A percentile compares a stretch with the other conserved stretches of the same genome.
phyloP scores from a whole-genome alignment of 2,329 filamentous ascomycete genomes.

The Hypoxylon sp. region DNA sequence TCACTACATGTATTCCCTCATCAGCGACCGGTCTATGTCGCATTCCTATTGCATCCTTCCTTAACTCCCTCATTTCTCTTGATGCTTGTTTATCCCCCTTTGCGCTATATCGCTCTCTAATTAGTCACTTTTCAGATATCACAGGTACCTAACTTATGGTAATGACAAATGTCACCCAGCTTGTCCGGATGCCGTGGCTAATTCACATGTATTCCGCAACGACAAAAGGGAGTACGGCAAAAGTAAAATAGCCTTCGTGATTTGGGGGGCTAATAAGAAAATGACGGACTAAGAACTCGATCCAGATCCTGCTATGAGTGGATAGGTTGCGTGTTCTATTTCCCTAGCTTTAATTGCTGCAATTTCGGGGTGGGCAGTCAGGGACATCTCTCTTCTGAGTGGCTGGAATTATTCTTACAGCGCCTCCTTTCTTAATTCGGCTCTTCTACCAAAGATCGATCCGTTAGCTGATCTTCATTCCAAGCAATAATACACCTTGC shows the following conservation, averaged over 20 bases:
- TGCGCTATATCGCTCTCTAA: not conserved
- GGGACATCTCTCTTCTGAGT: constrained; percentile 30
- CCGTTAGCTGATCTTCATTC: constrained; percentile 39
- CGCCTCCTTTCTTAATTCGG: constrained; percentile 37
- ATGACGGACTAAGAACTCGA: constrained; percentile 22
- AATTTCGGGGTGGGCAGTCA: constrained; percentile 48
- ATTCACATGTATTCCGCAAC: constrained; percentile 12
- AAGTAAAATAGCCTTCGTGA: constrained; percentile 14
- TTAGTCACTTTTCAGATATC: not conserved
- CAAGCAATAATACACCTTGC: constrained; percentile 26
- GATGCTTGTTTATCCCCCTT: not conserved
- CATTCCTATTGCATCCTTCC: not conserved
- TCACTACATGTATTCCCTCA: not conserved
- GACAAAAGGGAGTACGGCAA: not conserved
- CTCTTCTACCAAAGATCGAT: constrained; percentile 32
- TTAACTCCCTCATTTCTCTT: not conserved
- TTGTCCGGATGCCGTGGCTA: constrained; percentile 3
- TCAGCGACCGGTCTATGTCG: constrained; percentile 6
- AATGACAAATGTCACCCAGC: not conserved
- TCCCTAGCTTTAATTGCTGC: constrained; percentile 46
- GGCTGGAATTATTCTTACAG: constrained; percentile 33
- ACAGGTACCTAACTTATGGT: not conserved
- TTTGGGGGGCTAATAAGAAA: constrained; percentile 22
- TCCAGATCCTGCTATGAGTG: constrained; percentile 42
- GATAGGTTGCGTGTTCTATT: constrained; percentile 43